Evolutionary conservation across 176 grass and related monocot genomes (phyloP).

Genomic region (Ananas comosus): DNA sequence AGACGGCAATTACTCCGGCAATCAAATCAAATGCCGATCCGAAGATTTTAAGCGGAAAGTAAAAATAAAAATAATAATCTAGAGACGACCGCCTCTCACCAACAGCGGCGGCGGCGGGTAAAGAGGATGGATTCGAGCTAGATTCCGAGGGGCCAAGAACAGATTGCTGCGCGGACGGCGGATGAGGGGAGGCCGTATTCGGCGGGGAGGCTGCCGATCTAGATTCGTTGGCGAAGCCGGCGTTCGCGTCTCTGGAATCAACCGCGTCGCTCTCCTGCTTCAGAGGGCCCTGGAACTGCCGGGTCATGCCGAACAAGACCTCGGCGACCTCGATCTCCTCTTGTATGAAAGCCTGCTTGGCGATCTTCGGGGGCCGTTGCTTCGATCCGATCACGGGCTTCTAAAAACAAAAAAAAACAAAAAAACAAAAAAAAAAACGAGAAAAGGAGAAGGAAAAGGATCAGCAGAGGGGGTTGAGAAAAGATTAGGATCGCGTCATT

Average conservation of each 20-base stretch:
- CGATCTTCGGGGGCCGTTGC: slow-evolving; percentile 39
- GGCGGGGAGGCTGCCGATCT: slow-evolving; percentile 71
- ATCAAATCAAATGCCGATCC: background rate
- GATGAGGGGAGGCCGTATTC: slow-evolving; percentile 20
- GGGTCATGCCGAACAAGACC: slow-evolving; percentile 82
- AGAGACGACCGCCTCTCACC: background rate
- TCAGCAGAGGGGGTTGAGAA: background rate
- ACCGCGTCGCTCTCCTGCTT: slow-evolving; percentile 58
- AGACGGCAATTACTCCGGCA: background rate
- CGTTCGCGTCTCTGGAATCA: slow-evolving; percentile 32
- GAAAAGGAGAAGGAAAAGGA: slow-evolving; percentile 7
- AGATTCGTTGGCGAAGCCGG: slow-evolving; percentile 16
- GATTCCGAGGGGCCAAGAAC: slow-evolving; percentile 43
- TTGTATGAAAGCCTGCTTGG: slow-evolving; percentile 67
- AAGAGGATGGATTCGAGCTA: slow-evolving; percentile 28
- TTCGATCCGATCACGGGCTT: slow-evolving; percentile 43
- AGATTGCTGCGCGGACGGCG: slow-evolving; percentile 23
- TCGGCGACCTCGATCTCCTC: slow-evolving; percentile 99
- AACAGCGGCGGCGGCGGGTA: slow-evolving; percentile 49
- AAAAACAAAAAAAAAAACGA: background rate
- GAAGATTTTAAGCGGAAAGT: background rate
- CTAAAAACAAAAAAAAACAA: slow-evolving; percentile 13
- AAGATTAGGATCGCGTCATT: background rate
- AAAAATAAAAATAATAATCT: background rate
- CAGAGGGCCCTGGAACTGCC: slow-evolving; percentile 55